Evolutionary conservation across 2,329 filamentous ascomycete genomes (phyloP).

Genomic region (Cladorrhinum sp.): DNA sequence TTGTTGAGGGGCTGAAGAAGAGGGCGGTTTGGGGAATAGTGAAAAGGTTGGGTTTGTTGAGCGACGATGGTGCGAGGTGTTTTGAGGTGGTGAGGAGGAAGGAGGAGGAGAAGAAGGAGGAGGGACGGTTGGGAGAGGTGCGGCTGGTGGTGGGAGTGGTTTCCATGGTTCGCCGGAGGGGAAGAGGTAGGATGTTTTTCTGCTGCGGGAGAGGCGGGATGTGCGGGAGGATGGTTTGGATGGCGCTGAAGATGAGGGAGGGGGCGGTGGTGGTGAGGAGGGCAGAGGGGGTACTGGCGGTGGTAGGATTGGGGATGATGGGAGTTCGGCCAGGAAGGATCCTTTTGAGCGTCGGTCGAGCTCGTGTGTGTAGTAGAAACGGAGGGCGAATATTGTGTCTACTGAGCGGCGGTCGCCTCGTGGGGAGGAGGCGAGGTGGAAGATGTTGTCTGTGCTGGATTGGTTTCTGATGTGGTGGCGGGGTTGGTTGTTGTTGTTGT

Average conservation of each 20-base stretch:
- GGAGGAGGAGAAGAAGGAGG: background rate
- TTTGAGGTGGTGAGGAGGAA: background rate
- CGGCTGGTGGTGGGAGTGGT: background rate
- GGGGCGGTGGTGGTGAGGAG: too few relatives aligned
- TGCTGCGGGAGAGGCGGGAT: background rate
- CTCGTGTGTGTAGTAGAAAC: constrained; percentile 14
- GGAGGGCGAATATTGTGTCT: constrained; percentile 19
- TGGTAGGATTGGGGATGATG: constrained; percentile 2
- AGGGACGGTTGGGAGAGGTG: background rate
- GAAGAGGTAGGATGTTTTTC: background rate
- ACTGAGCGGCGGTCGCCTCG: constrained; percentile 13
- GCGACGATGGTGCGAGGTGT: background rate
- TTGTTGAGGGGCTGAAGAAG: background rate
- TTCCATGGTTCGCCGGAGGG: constrained; percentile 1
- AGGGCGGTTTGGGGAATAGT: background rate
- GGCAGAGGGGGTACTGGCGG: background rate
- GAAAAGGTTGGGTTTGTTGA: constrained; percentile 1
- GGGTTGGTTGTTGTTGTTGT: background rate
- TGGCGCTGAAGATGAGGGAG: background rate
- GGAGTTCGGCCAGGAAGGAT: constrained; percentile 13
- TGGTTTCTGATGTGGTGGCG: background rate
- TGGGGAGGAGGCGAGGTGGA: background rate
- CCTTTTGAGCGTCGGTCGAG: background rate
- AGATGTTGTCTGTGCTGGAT: background rate
- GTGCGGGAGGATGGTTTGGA: background rate